phyloP scores from a whole-genome alignment of 2,329 filamentous ascomycete genomes.

The Botrytis tulipae region DNA sequence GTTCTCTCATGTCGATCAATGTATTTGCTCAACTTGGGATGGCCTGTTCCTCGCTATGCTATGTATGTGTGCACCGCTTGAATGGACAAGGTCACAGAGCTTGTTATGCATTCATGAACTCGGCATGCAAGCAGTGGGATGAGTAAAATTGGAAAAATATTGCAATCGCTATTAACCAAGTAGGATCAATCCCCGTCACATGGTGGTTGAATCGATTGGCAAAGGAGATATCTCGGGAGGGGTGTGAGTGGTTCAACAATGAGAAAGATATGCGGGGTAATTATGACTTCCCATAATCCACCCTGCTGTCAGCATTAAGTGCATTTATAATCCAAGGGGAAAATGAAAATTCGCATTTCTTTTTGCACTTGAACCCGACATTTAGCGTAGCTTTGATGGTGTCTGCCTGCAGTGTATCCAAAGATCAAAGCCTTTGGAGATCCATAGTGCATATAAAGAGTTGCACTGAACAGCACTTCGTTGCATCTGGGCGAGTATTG shows the following conservation, averaged over 20 bases:
- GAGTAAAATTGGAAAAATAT: background rate
- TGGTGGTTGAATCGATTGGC: slow-evolving; percentile 1
- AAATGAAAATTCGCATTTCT: background rate
- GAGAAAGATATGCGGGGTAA: slow-evolving; percentile 1
- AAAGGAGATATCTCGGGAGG: background rate
- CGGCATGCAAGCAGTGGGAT: background rate
- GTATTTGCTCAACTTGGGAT: background rate
- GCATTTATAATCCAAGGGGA: background rate
- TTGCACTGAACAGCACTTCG: background rate
- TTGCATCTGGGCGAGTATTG: background rate
- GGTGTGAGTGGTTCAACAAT: background rate
- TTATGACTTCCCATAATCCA: background rate
- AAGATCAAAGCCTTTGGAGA: background rate
- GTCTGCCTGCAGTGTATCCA: slow-evolving; percentile 6
- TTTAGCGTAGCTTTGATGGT: background rate
- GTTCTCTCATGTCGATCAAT: background rate
- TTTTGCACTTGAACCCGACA: background rate
- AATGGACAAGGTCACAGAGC: background rate
- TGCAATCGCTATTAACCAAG: background rate
- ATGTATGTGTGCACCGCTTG: background rate
- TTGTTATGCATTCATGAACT: background rate
- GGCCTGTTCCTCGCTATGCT: background rate
- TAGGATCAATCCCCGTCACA: background rate
- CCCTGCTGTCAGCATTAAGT: slow-evolving; percentile 3
- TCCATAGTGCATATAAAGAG: background rate